Evolutionary conservation across 75 land plant species (phyloP).

Genomic region (Selaginella moellendorffii): DNA sequence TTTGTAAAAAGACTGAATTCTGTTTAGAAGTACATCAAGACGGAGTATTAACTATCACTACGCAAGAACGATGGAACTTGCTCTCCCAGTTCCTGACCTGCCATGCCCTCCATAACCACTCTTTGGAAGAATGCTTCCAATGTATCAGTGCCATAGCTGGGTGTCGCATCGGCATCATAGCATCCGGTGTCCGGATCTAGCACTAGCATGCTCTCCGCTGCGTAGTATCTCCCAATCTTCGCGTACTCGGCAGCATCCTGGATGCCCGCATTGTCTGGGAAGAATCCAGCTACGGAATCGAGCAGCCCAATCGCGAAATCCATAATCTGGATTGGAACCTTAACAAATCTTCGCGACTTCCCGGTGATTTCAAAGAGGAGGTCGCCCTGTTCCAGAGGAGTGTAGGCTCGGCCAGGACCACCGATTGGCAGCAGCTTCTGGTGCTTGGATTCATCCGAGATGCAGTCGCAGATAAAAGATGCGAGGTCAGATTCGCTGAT

Average conservation of each 20-base stretch:
- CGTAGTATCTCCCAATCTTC: constrained; percentile 93
- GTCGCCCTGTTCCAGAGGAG: constrained; percentile 91
- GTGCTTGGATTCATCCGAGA: constrained; percentile 42
- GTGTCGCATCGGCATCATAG: constrained; percentile 82
- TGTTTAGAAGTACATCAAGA: too few species aligned
- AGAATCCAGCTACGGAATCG: constrained; percentile 57
- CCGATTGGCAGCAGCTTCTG: constrained; percentile 75
- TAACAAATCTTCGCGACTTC: constrained; percentile 71
- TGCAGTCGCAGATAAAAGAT: constrained; percentile 85
- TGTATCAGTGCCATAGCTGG: constrained; percentile 90
- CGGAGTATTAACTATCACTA: too few species aligned
- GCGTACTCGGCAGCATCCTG: constrained; percentile 97
- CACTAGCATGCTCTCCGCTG: constrained; percentile 94
- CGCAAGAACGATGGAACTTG: constrained; percentile 45
- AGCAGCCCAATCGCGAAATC: constrained; percentile 77
- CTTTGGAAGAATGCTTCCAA: constrained; percentile 79
- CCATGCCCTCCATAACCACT: constrained; percentile 83
- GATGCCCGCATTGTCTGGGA: constrained; percentile 46
- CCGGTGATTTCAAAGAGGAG: constrained; percentile 64
- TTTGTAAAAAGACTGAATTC: too few species aligned
- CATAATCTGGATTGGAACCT: constrained; percentile 86
- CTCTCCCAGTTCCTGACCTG: constrained; percentile 94
- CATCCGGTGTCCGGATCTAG: constrained; percentile 66
- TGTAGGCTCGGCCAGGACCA: constrained; percentile 86
- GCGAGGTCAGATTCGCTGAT: constrained; percentile 90